These are phyloP conservation scores for Talaromyces pinophilus DNA, from an alignment of 2,329 filamentous ascomycete genomes.

Conservation along the genomic window DNA sequence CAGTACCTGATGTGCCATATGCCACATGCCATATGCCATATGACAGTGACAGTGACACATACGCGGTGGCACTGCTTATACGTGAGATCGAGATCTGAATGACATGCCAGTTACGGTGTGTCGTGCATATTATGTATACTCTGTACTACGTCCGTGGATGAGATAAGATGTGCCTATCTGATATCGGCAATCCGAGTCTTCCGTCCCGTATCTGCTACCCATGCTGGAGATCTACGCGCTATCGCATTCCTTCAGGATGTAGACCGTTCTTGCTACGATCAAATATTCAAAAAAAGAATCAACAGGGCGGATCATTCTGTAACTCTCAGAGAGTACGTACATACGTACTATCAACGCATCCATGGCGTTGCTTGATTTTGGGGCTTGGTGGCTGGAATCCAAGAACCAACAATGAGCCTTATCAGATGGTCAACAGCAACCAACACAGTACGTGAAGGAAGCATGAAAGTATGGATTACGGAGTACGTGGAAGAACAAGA, in stretches of 20 bases:
- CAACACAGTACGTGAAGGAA: not conserved
- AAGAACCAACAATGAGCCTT: not conserved
- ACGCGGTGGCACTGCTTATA: not conserved
- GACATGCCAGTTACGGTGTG: not conserved
- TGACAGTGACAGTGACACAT: not conserved
- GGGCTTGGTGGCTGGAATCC: not conserved
- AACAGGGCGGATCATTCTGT: not conserved
- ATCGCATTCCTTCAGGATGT: not conserved
- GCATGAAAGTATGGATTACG: not conserved
- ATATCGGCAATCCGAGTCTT: constrained; percentile 8
- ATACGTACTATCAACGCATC: not conserved
- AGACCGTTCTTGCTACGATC: not conserved
- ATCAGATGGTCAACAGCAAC: not conserved
- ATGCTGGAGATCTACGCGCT: not conserved
- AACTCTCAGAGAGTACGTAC: not conserved
- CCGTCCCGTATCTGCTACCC: not conserved
- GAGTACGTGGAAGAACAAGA: not conserved
- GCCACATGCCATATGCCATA: not conserved
- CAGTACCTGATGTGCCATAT: not conserved
- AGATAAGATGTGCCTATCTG: not conserved
- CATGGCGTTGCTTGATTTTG: not conserved
- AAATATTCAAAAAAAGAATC: not conserved
- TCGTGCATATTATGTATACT: not conserved
- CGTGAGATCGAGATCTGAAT: not conserved
- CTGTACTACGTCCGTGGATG: not conserved